phyloP scores from a whole-genome alignment of 1,139 yeast species.

The Ashbya aceris region DNA sequence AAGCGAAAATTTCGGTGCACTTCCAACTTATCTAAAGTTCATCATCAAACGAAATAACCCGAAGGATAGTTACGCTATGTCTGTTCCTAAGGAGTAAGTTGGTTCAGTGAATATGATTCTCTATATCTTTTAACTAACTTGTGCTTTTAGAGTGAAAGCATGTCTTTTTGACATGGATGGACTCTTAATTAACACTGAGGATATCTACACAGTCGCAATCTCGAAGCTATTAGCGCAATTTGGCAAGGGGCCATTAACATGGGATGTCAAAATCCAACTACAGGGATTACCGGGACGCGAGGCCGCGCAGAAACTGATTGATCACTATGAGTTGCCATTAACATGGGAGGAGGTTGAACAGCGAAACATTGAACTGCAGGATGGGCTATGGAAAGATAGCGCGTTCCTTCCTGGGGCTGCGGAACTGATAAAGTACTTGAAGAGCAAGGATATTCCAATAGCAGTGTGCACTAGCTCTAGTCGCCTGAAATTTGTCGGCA shows the following conservation, averaged over 20 bases:
- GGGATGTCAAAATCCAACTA: conserved; percentile 78
- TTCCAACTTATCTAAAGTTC: too few relatives aligned
- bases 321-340: conserved; percentile 57
- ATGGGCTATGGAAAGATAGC: conserved; percentile 51
- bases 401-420: conserved; percentile 76
- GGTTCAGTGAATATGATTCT: conserved; percentile 2
- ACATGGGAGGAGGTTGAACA: conserved; percentile 53
- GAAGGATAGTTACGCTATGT: too few relatives aligned
- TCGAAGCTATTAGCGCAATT: conserved; percentile 54
- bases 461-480: conserved; percentile 91
- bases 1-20: too few relatives aligned
- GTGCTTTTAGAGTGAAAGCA: conserved; percentile 43
- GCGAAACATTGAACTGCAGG: conserved; percentile 47
- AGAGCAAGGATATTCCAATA: conserved; percentile 50
- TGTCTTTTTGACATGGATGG: conserved; percentile 98
- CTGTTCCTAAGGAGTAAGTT: background rate
- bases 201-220: conserved; percentile 71
- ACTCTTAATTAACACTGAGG: conserved; percentile 81
- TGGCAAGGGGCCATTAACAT: conserved; percentile 71
- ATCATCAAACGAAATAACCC: too few relatives aligned
- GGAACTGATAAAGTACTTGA: conserved; percentile 50
- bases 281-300: conserved; percentile 88
- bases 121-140: too few relatives aligned
- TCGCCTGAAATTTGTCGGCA: conserved; percentile 46
- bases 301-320: conserved; percentile 55